Conservation (phyloP, 345 rosid genomes). For the Eucalyptus erythrocorys region DNA sequence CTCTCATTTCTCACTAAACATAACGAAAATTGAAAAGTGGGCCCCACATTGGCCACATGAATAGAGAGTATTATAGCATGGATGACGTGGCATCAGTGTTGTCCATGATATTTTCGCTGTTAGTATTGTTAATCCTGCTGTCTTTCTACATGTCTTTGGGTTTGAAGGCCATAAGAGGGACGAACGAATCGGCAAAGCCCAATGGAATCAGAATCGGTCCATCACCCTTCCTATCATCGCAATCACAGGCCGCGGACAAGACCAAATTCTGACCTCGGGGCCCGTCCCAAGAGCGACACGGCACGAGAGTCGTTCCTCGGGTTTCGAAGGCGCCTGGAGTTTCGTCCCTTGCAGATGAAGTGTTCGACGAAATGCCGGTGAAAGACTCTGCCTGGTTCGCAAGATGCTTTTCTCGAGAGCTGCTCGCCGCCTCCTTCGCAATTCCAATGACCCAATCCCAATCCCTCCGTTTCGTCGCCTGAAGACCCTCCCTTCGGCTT, state of each 20-base stretch:
- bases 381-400: background rate
- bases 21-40: no score
- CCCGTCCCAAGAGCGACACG: background rate
- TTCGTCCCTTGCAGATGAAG: background rate
- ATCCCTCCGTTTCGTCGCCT: background rate
- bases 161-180: background rate
- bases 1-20: no score
- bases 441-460: background rate
- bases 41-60: no score
- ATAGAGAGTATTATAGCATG: no score
- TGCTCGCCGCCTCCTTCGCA: background rate
- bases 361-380: background rate
- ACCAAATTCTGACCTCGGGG: background rate
- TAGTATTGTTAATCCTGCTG: background rate
- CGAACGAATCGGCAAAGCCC: background rate
- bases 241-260: background rate
- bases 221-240: background rate
- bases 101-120: fast-evolving
- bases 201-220: background rate
- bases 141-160: background rate
- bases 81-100: fast-evolving
- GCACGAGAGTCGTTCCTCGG: no score
- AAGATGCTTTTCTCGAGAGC: background rate
- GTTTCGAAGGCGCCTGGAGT: background rate
- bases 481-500: background rate